Evolutionary conservation across 495 filamentous ascomycete genomes (phyloP), one percentile per base, ranked within the genome.

Genomic region (Xylaria nigripes): DNA sequence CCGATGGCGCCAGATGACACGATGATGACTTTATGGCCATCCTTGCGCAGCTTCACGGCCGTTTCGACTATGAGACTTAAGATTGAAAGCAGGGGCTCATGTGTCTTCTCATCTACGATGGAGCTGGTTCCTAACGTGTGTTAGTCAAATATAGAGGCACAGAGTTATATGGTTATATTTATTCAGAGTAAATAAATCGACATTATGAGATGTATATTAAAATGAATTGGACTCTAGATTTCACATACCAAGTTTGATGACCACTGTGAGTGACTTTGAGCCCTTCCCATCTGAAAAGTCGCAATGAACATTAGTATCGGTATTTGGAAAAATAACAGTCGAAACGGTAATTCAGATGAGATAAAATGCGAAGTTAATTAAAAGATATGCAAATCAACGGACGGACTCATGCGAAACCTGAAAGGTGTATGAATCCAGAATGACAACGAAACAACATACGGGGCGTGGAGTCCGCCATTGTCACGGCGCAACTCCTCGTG

Each of bases 1-100:
- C 90, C 93, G 68, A 98, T 95, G 64, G 93, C 93, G 45, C 93
- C 93, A 0, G 93, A 97, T 8, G 93, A 97, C 49, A 97, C 94
- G 60, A 98, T 82, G 57, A 97, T 83, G 25, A 98, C 94, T 61
- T 83, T 85, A 65, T 97, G 90, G 13, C 94, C 94, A 83, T 95
- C 87, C 66, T 88, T 86, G 56, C 80, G 84, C 47, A 98, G 76
- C 55, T 80, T 82, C 12, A 90, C 84, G 3, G 87, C 90, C 5
- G 94, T 96, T 69, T 97, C 90, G 32, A 95, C 93, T 59, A 98
- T 95, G 47, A 87, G 71, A 49, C 86, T 87, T 48, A 98, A 72
- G 52, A 89, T 95, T 8, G 90, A 94, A 19, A 97, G 77, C 27
- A 96, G 81, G n/a, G 94, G 94, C 57, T 95, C 86, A 70, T 97